Conservation (phyloP, 1,284 basidiomycete genomes). For the Tilletia indica region DNA sequence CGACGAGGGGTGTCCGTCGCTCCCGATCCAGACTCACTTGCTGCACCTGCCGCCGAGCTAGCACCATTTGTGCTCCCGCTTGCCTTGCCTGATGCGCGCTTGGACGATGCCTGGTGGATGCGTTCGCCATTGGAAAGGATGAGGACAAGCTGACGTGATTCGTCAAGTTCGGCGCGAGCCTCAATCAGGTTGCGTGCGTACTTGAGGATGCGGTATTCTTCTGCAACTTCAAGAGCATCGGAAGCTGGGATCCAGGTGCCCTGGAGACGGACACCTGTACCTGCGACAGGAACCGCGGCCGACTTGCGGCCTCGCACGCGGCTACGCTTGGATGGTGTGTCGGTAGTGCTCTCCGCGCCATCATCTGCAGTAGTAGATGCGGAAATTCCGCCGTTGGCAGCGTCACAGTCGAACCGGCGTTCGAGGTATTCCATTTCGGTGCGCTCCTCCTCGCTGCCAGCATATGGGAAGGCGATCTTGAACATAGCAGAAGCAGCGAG, state of each 20-base stretch:
- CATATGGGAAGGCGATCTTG: constrained; percentile 88
- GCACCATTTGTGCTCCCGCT: not conserved
- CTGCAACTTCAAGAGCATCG: constrained; percentile 69
- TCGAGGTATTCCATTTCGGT: constrained; percentile 80
- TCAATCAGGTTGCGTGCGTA: constrained; percentile 69
- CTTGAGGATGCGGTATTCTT: constrained; percentile 65
- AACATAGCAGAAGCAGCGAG: constrained; percentile 97
- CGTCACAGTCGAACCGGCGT: constrained; percentile 71
- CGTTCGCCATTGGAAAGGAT: constrained; percentile 37
- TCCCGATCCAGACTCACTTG: not conserved
- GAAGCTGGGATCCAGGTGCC: constrained; percentile 81
- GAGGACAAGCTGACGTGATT: constrained; percentile 29
- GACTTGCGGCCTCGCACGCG: constrained; percentile 29
- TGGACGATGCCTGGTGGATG: constrained; percentile 28
- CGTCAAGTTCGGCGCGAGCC: constrained; percentile 74
- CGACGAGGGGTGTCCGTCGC: constrained; percentile 8
- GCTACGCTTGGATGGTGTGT: constrained; percentile 36
- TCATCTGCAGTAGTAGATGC: not conserved
- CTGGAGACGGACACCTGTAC: constrained; percentile 66
- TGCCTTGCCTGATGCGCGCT: not conserved
- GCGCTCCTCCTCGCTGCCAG: constrained; percentile 75
- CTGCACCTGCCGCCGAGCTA: not conserved
- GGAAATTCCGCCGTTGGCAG: constrained; percentile 72
- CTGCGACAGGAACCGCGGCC: constrained; percentile 29
- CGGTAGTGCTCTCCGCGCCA: constrained; percentile 61